Conservation (phyloP, 1,284 basidiomycete species). For the Waitea zeae region DNA sequence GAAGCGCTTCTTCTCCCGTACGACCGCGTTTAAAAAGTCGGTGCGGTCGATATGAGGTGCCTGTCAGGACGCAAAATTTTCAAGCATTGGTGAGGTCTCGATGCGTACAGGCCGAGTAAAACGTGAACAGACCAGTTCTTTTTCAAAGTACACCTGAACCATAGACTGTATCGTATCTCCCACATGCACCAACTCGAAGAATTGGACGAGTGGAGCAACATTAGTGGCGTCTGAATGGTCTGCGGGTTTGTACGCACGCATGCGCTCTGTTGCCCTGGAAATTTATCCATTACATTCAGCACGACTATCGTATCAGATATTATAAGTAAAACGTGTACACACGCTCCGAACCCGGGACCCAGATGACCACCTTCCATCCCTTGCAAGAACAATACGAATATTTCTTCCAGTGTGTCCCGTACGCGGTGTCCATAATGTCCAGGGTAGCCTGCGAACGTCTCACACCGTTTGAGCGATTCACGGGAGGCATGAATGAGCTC, state of each 20-base stretch:
- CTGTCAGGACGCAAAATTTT: no score
- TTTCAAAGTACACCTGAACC: conserved; percentile 96
- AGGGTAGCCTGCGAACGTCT: conserved; percentile 79
- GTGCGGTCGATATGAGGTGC: conserved; percentile 76
- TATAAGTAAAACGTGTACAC: conserved; percentile 15
- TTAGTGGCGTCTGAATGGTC: conserved; percentile 64
- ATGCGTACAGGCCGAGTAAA: conserved; percentile 1
- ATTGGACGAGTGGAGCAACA: conserved; percentile 87
- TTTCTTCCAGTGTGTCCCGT: conserved; percentile 79
- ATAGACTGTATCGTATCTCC: conserved; percentile 97
- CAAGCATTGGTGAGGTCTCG: conserved; percentile 7
- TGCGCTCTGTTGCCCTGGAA: conserved; percentile 63
- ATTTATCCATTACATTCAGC: not conserved
- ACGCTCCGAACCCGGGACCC: conserved; percentile 71
- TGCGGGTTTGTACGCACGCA: conserved; percentile 75
- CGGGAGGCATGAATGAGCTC: conserved; percentile 88
- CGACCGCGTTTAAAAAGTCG: conserved; percentile 87
- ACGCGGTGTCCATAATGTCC: conserved; percentile 71
- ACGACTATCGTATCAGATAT: not conserved
- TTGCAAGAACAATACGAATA: conserved; percentile 75
- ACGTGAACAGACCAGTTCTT: conserved; percentile 52
- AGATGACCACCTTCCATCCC: conserved; percentile 72
- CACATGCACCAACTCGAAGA: conserved; percentile 94
- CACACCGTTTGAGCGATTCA: conserved; percentile 80
- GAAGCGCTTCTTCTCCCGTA: conserved; percentile 93